A percentile compares a stretch with the other conserved stretches of the same genome.
Conservation (phyloP, 2,329 filamentous ascomycete species). For the Beauveria brongniartii region DNA sequence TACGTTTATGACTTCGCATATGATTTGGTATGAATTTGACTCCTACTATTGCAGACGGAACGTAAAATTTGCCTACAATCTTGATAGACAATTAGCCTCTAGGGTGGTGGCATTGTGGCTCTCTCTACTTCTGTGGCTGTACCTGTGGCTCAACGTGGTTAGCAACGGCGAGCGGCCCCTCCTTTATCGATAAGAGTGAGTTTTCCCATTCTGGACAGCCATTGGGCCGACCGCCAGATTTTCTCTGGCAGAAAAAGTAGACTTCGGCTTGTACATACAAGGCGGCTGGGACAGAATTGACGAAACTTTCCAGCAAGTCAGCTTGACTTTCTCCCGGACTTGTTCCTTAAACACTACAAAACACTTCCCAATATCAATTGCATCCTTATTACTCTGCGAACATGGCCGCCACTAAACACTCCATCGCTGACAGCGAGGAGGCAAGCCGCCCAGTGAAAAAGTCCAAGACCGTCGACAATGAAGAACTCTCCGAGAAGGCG, state of each 20-base stretch:
- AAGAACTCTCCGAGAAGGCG: constrained; percentile 21
- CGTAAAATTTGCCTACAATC: neutral
- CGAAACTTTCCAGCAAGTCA: neutral
- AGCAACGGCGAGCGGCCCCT: neutral
- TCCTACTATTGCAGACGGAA: neutral
- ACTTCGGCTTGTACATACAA: neutral
- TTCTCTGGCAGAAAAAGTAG: neutral
- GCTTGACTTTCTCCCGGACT: neutral
- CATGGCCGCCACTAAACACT: constrained; percentile 35
- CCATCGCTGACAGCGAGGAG: constrained; percentile 28
- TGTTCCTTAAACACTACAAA: neutral
- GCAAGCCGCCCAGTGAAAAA: constrained; percentile 30
- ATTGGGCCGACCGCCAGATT: constrained; percentile 12
- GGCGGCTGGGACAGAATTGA: neutral
- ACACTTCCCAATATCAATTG: neutral
- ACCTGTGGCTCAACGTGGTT: constrained; percentile 3
- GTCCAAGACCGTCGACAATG: constrained; percentile 27
- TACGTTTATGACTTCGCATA: neutral
- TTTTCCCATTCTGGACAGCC: constrained; percentile 12
- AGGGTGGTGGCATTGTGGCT: neutral
- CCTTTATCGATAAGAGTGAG: constrained; percentile 26
- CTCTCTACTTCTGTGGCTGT: constrained; percentile 1
- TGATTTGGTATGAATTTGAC: neutral
- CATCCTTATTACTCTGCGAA: neutral
- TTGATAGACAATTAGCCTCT: neutral